A percentile compares a stretch with the other conserved stretches of the same genome.
Conservation (phyloP, 169 alveolate genomes). For the Eimeria acervulina region DNA sequence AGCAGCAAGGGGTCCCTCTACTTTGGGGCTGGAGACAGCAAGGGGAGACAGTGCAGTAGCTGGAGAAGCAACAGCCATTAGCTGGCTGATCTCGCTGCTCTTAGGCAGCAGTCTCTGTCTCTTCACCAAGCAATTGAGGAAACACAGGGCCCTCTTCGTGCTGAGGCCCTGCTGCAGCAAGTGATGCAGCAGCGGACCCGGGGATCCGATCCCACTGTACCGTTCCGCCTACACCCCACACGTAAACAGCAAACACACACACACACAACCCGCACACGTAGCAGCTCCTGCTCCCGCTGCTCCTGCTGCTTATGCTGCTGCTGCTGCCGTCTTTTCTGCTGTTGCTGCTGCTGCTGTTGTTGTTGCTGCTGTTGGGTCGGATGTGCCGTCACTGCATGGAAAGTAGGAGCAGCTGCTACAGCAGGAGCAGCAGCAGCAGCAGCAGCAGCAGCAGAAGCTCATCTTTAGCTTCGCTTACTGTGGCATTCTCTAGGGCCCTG, state of each 20-base stretch:
- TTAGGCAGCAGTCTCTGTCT: not conserved
- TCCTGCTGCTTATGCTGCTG: not conserved
- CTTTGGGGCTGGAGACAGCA: slow-evolving; percentile 55
- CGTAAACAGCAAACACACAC: not conserved
- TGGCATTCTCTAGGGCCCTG: slow-evolving; percentile 5
- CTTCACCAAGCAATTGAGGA: not conserved
- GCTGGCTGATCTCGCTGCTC: not conserved
- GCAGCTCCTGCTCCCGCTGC: not conserved
- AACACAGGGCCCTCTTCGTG: not conserved
- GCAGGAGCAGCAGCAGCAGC: slow-evolving; percentile 28
- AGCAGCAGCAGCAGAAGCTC: not conserved
- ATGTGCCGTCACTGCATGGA: not conserved
- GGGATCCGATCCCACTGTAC: not conserved
- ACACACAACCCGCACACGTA: not conserved
- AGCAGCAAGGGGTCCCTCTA: slow-evolving; percentile 48
- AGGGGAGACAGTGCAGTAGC: slow-evolving; percentile 46
- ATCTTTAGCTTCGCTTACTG: not conserved
- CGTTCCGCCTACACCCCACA: slow-evolving; percentile 39
- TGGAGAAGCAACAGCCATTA: slow-evolving; percentile 22
- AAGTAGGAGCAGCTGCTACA: not conserved
- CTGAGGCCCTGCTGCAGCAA: not conserved
- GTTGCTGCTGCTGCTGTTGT: not conserved
- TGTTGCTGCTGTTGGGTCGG: not conserved
- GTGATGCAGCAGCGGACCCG: not conserved
- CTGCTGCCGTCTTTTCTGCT: not conserved